Conservation (phyloP, 441 rosid genomes). For the Heliophila coronopifolia region DNA sequence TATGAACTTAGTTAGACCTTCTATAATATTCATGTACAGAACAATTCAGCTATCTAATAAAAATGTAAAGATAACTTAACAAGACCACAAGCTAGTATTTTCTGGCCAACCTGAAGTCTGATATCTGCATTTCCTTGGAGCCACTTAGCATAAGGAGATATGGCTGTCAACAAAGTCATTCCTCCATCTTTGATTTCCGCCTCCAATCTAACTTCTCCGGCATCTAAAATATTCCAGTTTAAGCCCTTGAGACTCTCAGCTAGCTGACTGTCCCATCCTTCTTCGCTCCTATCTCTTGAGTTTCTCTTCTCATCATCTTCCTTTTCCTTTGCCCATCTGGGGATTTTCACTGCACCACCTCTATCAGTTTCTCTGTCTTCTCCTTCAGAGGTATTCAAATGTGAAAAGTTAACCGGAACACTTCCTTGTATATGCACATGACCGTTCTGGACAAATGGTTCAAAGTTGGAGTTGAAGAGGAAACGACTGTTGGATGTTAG, state of each 20-base stretch:
- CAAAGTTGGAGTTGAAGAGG: conserved; percentile 91
- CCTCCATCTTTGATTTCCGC: conserved; percentile 99
- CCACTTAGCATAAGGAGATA: conserved; percentile 92
- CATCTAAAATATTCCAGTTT: conserved; percentile 88
- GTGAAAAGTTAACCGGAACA: conserved; percentile 74
- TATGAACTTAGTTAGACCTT: not conserved
- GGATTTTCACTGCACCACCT: conserved; percentile 47
- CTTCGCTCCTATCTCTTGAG: conserved; percentile 75
- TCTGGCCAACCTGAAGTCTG: conserved; percentile 68
- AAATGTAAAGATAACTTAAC: conserved; percentile 1
- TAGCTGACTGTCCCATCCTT: conserved; percentile 84
- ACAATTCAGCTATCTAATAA: conserved; percentile 6
- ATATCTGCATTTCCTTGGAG: conserved; percentile 96
- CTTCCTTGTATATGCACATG: conserved; percentile 97
- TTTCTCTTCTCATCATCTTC: conserved; percentile 57
- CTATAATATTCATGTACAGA: not conserved
- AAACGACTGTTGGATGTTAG: conserved; percentile 87
- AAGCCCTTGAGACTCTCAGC: conserved; percentile 85
- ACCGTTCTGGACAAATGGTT: conserved; percentile 83
- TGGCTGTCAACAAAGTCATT: conserved; percentile 93
- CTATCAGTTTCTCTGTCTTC: conserved; percentile 56
- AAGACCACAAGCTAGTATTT: not conserved
- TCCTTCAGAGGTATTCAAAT: conserved; percentile 52
- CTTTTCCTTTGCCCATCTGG: conserved; percentile 81
- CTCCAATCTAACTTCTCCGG: conserved; percentile 90